These are phyloP conservation scores for Ogataea pilisensis DNA, from an alignment of 805 yeast species.

Conservation along the genomic window DNA sequence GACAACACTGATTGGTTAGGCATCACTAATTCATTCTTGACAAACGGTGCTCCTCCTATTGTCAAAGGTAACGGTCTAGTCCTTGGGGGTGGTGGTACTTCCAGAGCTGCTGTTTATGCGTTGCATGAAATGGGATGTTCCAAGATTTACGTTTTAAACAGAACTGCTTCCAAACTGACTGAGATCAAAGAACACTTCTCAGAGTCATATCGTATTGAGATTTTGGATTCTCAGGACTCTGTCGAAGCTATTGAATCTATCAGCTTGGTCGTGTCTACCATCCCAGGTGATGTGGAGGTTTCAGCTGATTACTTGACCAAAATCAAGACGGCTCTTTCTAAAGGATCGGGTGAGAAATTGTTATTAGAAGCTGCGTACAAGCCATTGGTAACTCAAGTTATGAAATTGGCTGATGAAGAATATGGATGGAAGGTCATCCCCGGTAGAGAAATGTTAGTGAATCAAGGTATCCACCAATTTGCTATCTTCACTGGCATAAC, in stretches of 20 bases:
- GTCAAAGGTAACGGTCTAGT: constrained; percentile 59
- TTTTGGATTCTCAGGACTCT: constrained; percentile 48
- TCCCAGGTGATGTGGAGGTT: constrained; percentile 77
- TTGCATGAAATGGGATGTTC: constrained; percentile 72
- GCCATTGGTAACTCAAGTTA: constrained; percentile 81
- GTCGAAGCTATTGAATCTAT: constrained; percentile 43
- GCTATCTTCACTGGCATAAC: constrained; percentile 63
- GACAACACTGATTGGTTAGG: constrained; percentile 98
- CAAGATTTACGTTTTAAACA: constrained; percentile 73
- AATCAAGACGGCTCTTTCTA: constrained; percentile 44
- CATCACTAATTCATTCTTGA: constrained; percentile 60
- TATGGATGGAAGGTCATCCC: constrained; percentile 78
- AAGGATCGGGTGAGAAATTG: constrained; percentile 47
- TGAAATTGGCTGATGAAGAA: constrained; percentile 65
- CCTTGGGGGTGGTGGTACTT: constrained; percentile 97
- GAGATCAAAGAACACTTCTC: constrained; percentile 63
- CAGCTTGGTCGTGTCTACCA: constrained; percentile 67
- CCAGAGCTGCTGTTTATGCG: constrained; percentile 92
- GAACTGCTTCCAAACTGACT: constrained; percentile 64
- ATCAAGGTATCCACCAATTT: constrained; percentile 91
- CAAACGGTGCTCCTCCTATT: constrained; percentile 54
- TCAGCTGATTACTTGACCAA: constrained; percentile 46
- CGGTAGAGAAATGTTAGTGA: constrained; percentile 88
- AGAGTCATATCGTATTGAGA: constrained; percentile 47
- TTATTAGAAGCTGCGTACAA: constrained; percentile 93